Percentiles rank a stretch among this genome's conserved stretches.
phyloP scores from a whole-genome alignment of 495 filamentous ascomycete species.

The Thozetella sp. region DNA sequence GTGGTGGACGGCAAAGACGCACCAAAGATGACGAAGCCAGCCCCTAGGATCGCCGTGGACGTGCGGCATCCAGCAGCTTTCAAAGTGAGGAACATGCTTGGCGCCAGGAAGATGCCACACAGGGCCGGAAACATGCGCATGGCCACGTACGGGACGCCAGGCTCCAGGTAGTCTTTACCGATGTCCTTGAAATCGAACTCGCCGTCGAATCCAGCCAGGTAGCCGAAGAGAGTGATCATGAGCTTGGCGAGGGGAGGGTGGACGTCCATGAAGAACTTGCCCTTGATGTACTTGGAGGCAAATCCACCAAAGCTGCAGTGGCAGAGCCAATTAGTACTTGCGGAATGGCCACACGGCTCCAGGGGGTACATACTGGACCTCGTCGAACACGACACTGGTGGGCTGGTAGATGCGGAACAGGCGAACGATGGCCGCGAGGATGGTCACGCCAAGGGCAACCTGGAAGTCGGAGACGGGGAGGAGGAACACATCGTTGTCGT shows the following conservation, averaged over 20 bases:
- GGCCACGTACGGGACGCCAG: constrained; percentile 93
- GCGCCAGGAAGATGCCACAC: constrained; percentile 81
- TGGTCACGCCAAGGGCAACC: constrained; percentile 68
- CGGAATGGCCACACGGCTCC: neutral
- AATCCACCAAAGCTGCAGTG: constrained; percentile 87
- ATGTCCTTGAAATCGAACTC: constrained; percentile 99
- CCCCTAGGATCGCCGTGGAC: constrained; percentile 76
- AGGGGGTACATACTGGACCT: constrained; percentile 78
- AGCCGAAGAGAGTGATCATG: constrained; percentile 92
- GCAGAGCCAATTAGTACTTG: constrained; percentile 17
- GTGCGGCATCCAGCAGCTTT: constrained; percentile 91
- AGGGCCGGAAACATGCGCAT: constrained; percentile 94
- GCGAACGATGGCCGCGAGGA: constrained; percentile 78
- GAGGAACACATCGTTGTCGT: constrained; percentile 71
- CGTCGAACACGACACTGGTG: constrained; percentile 95
- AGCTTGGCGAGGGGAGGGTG: constrained; percentile 97
- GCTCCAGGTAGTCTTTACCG: constrained; percentile 96
- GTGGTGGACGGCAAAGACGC: constrained; percentile 20
- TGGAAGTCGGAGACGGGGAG: constrained; percentile 83
- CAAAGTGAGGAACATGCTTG: constrained; percentile 90
- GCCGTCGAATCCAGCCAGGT: constrained; percentile 92
- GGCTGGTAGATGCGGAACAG: constrained; percentile 97
- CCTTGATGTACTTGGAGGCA: constrained; percentile 98
- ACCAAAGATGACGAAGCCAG: constrained; percentile 90
- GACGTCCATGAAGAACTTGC: constrained; percentile 98